Conservation (phyloP, 2,329 filamentous ascomycete genomes). For the Leptographium radiaticola region DNA sequence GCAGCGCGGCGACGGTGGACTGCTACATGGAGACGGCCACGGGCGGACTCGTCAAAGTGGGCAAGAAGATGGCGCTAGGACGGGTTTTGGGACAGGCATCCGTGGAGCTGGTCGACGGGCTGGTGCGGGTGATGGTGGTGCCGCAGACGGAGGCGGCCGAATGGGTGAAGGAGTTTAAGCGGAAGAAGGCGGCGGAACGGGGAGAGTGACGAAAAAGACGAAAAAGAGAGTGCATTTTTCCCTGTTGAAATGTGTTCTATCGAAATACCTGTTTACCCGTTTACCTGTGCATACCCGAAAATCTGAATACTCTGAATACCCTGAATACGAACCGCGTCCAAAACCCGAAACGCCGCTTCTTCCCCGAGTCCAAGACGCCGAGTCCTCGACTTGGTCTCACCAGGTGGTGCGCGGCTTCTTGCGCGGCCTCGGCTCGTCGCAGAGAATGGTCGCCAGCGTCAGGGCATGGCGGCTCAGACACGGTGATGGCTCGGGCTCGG, state of each 20-base stretch:
- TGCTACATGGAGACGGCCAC: conserved; percentile 76
- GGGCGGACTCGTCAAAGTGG: conserved; percentile 78
- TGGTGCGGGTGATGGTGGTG: conserved; percentile 73
- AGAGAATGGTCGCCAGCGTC: not conserved
- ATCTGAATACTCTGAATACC: too few species aligned
- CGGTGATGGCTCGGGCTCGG: not conserved
- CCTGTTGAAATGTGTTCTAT: too few species aligned
- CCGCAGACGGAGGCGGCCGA: conserved; percentile 53
- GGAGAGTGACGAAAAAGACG: not conserved
- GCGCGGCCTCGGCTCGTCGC: not conserved
- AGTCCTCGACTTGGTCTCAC: too few species aligned
- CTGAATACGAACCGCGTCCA: too few species aligned
- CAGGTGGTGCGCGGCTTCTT: conserved; percentile 2
- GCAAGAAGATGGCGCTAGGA: conserved; percentile 67
- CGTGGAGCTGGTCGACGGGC: conserved; percentile 75
- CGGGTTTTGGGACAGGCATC: conserved; percentile 60
- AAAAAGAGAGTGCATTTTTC: too few species aligned
- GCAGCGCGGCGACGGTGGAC: conserved; percentile 54
- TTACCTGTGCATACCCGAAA: too few species aligned
- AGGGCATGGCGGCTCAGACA: not conserved
- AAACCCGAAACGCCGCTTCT: not conserved
- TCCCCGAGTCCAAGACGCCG: not conserved
- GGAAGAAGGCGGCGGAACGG: conserved; percentile 24
- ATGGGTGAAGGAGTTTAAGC: conserved; percentile 84
- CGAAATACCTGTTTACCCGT: too few species aligned